Evolutionary conservation across 371 early-diverging fungal genomes (phyloP).

Genomic region (Zancudomyces culisetae): DNA sequence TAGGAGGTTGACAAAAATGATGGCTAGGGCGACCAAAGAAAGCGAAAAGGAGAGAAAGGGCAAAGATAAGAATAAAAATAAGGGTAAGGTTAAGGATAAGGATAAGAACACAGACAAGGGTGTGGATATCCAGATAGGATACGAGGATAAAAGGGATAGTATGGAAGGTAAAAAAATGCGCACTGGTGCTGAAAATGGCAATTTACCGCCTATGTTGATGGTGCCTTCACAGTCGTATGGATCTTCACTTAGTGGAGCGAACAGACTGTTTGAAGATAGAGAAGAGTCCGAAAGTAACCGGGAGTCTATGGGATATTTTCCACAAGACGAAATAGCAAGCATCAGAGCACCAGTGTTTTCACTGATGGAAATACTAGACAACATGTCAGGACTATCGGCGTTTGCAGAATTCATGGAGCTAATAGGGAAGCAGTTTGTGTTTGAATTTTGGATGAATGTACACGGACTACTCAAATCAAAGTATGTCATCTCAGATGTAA

Average conservation of each 20-base stretch:
- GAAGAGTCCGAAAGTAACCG: not conserved
- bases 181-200: too few species aligned
- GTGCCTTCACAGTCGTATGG: not conserved
- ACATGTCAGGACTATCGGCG: conserved; percentile 44
- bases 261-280: not conserved
- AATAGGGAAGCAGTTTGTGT: conserved; percentile 34
- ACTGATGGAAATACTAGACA: conserved; percentile 34
- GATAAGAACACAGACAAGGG: not conserved
- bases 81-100: not conserved
- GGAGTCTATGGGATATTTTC: conserved; percentile 19
- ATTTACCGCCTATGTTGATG: not conserved
- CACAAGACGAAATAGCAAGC: conserved; percentile 14
- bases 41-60: not conserved
- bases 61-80: not conserved
- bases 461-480: conserved; percentile 33
- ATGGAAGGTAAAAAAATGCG: not conserved
- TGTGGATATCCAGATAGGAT: conserved; percentile 5
- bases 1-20: conserved; percentile 40
- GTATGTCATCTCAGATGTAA: conserved; percentile 4
- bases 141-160: conserved; percentile 1
- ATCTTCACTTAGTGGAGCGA: not conserved
- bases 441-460: conserved; percentile 59
- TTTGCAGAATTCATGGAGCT: conserved; percentile 72
- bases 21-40: conserved; percentile 16
- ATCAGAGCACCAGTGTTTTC: conserved; percentile 21